A percentile compares a stretch with the other conserved stretches of the same genome.
Evolutionary conservation across 164 flowering plant species (phyloP).

Genomic region (Tetracentron sinense): DNA sequence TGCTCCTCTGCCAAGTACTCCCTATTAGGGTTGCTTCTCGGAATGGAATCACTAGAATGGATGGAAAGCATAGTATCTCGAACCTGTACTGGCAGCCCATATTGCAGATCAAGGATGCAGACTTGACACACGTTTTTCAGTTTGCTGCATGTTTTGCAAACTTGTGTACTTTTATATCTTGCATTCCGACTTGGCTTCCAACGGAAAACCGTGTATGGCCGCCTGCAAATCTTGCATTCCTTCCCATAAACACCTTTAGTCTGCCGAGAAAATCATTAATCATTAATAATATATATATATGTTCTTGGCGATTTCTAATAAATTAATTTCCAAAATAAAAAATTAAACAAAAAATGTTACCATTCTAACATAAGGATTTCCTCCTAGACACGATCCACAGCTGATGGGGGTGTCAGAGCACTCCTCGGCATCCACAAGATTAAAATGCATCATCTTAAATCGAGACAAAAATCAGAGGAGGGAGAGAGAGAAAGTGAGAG

Average conservation of each 20-base stretch:
- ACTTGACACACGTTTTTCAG: conserved; percentile 96
- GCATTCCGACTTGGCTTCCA: conserved; percentile 99
- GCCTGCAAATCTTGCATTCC: conserved; percentile 90
- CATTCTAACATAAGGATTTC: conserved; percentile 91
- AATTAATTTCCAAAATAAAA: no score
- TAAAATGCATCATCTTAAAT: no score
- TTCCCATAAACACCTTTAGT: conserved; percentile 81
- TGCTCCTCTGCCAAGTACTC: conserved; percentile 96
- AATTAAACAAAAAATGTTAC: conserved; percentile 24
- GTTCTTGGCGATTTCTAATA: no score
- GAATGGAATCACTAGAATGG: conserved; percentile 77
- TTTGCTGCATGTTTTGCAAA: conserved; percentile 92
- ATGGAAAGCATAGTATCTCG: conserved; percentile 86
- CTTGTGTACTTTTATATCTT: conserved; percentile 75
- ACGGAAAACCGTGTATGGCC: conserved; percentile 92
- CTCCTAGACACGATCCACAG: conserved; percentile 95
- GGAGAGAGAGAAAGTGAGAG: no score
- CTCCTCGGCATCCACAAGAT: no score
- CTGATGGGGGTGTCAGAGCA: no score
- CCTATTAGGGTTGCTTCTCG: conserved; percentile 92
- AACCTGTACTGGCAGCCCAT: conserved; percentile 96
- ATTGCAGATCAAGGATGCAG: conserved; percentile 90
- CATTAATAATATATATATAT: no score
- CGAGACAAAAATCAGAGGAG: no score
- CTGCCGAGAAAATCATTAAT: conserved; percentile 32